Base-by-base conservation (phyloP, 108 stramenopile species). In the Nitzschia sp. region DNA sequence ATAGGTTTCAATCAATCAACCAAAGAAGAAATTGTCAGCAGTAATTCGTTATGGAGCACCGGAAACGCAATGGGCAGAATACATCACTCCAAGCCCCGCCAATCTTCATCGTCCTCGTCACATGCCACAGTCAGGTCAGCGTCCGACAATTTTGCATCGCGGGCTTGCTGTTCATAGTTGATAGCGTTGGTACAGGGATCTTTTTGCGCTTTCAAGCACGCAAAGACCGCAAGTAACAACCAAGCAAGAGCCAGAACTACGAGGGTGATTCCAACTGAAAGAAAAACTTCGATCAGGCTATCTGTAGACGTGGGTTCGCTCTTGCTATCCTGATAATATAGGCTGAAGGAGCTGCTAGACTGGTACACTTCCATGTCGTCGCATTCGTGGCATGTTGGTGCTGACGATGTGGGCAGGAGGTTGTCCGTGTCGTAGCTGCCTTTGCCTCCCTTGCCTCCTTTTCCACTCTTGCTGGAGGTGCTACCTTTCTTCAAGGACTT, bases 381-480 rank as follows among this genome's bases (percentile, higher is more conserved):
- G 21, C 48, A 50, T 21, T 50, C 48, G 48, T n/a, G 19, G 48
- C 48, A 50, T 11, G 48, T 50, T 22, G 48, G 48, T 21, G 48
- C 48, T 50, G 13, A n/a, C n/a, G n/a, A n/a, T n/a, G 17, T 21
- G 19, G 48, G 48, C 19, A 50, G 9, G 48, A 11, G 11, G 38
- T 8, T 16, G 16, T 50, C 21, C 19, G 19, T 50, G 9, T 50
- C 19, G 19, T 16, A 50, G 48, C 48, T 22, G 48, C 48, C 19
- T 50, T 50, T 50, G 19, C 17, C 4, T n/a, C 48, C 19, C 48
- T 50, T 50, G 48, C 48, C 19, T 8, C 48, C 19, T 21, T 50
- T 50, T 8, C 48, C 19, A 16, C 48, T 16, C 19, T 50, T 22
- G 48, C 48, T 50, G 21, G 38, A 6, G 11, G 6, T 41, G 38